Evolutionary conservation across 176 grass and related monocot species (phyloP).

Genomic region (Triticum turgidum): DNA sequence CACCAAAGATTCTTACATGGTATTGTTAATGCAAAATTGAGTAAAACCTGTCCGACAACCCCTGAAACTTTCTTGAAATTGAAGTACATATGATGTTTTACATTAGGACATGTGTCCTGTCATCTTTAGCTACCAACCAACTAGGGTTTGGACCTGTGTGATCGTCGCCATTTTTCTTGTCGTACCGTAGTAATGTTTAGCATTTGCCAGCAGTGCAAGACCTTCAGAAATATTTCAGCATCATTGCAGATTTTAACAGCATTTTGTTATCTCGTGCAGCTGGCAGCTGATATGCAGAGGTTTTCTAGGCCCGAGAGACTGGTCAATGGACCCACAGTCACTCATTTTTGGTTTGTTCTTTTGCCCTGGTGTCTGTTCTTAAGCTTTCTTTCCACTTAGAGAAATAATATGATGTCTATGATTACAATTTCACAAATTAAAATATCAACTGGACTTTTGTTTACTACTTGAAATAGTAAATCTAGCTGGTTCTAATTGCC

Average conservation of each 20-base stretch:
- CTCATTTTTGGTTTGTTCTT: slow-evolving; percentile 92
- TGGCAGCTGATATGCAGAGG: slow-evolving; percentile 96
- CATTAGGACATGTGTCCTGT: neutral
- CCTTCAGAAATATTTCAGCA: slow-evolving; percentile 23
- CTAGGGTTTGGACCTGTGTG: neutral
- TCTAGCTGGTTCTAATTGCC: neutral
- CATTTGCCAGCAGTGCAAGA: neutral
- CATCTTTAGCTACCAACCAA: slow-evolving; percentile 4
- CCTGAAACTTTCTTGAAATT: slow-evolving; percentile 17
- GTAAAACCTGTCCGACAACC: neutral
- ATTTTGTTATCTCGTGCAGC: slow-evolving; percentile 54
- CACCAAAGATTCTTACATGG: neutral
- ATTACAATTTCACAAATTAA: neutral
- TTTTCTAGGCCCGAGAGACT: slow-evolving; percentile 96
- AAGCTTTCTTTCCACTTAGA: neutral
- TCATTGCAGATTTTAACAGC: slow-evolving; percentile 33
- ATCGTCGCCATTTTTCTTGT: neutral
- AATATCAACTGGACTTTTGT: neutral
- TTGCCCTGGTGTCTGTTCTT: slow-evolving; percentile 22
- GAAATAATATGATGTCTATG: neutral
- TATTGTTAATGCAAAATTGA: neutral
- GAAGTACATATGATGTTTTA: neutral
- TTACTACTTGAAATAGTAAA: slow-evolving; percentile 11
- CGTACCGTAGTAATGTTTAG: neutral
- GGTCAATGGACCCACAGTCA: slow-evolving; percentile 92